Evolutionary conservation across 345 rosid genomes (phyloP).

Genomic region (Arabidopsis arenosa): DNA sequence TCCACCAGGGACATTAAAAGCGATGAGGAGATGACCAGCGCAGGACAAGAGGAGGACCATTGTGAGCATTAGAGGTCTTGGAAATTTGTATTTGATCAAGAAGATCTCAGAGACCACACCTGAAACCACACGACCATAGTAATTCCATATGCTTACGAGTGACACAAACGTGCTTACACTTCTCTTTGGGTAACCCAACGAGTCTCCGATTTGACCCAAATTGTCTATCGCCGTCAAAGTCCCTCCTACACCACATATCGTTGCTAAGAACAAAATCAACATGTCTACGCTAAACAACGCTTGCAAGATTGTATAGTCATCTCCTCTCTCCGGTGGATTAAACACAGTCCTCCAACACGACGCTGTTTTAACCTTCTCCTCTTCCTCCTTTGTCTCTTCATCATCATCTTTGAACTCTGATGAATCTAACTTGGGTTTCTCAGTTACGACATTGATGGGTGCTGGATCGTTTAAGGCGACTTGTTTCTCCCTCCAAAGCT

Average conservation of each 20-base stretch:
- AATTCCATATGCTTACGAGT: slow-evolving; percentile 65
- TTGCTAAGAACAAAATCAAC: slow-evolving; percentile 55
- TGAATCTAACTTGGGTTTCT: slow-evolving; percentile 22
- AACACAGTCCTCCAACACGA: slow-evolving; percentile 49
- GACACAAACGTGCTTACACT: slow-evolving; percentile 56
- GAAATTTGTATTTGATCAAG: slow-evolving; percentile 52
- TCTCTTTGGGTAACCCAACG: slow-evolving; percentile 52
- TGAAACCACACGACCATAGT: slow-evolving; percentile 56
- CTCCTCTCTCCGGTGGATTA: slow-evolving; percentile 61
- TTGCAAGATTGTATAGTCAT: slow-evolving; percentile 60
- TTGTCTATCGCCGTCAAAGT: slow-evolving; percentile 55
- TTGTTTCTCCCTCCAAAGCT: slow-evolving; percentile 43
- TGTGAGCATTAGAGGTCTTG: slow-evolving; percentile 54
- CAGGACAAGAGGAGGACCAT: slow-evolving; percentile 50
- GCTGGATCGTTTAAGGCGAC: slow-evolving; percentile 37
- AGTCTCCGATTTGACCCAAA: slow-evolving; percentile 54
- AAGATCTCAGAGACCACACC: slow-evolving; percentile 57
- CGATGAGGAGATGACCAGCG: slow-evolving; percentile 54
- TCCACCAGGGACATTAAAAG: slow-evolving; percentile 56
- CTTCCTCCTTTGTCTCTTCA: neutral
- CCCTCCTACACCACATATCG: slow-evolving; percentile 58
- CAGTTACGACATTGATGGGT: slow-evolving; percentile 44
- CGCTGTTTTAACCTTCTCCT: slow-evolving; percentile 33
- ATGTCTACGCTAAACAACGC: slow-evolving; percentile 63
- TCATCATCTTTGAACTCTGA: slow-evolving; percentile 3